Evolutionary conservation across 192 early-diverging fungal genomes (phyloP), one percentile per base, ranked within the genome.

Genomic region (Coemansia sp.): DNA sequence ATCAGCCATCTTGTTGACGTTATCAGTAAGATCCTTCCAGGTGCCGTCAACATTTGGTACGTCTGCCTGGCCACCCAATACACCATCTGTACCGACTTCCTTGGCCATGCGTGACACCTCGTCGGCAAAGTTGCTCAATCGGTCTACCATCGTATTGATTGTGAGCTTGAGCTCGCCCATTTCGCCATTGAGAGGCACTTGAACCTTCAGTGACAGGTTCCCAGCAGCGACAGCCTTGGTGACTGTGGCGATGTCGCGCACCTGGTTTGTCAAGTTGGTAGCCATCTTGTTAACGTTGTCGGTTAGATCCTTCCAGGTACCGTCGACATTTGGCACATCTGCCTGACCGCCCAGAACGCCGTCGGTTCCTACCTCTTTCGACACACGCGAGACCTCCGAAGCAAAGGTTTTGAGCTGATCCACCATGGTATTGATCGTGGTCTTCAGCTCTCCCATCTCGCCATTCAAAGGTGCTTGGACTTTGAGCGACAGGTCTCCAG

Each of bases 221-320:
- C 86, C 86, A 14, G 70, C 69, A 21, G 86, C 83, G 9, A 87
- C 81, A 23, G 84, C 84, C 58, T 82, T 87, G 9, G 78, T 84
- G 16, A 87, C 86, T 7, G 62, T 64, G 0, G 86, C 84, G 54
- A 87, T 87, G 58, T 83, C 79, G 54, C 86, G 75, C 1, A 87
- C 86, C 54, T 87, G 84, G 19, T 79, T 82, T 0, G 87, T 89
- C 44, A 89, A 61, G 54, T 88, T 76, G 21, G 69, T 60, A 5
- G 85, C 87, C 85, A 88, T 88, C 9, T 76, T 70, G 58, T 88
- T 88, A 58, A 88, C 87, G 62, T 84, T 85, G 25, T 88, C 84
- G 0, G 85, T 88, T 3, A 88, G 68, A 47, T 85, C 83, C 67
- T 87, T 87, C 87, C 87, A 88, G 4, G 81, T 84, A 19, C 87